phyloP scores from a whole-genome alignment of 345 rosid species.

The Triadica sebifera region DNA sequence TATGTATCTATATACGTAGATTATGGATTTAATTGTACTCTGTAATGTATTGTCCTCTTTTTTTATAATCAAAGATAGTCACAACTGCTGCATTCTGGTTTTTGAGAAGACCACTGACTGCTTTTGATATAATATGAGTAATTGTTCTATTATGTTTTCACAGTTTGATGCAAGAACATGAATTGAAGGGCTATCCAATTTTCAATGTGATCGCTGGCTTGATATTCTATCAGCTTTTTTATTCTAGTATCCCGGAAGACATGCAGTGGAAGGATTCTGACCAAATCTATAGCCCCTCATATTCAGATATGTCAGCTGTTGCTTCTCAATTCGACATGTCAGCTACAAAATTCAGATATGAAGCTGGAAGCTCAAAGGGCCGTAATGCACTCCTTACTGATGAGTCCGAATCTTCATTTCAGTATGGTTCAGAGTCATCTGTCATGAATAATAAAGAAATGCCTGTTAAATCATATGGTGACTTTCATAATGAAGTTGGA shows the following conservation, averaged over 20 bases:
- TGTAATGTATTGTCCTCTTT: not conserved
- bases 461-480: constrained; percentile 19
- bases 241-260: constrained; percentile 38
- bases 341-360: constrained; percentile 27
- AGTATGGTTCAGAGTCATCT: constrained; percentile 54
- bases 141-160: constrained; percentile 18
- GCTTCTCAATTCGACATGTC: constrained; percentile 12
- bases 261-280: constrained; percentile 41
- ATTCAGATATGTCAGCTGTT: constrained; percentile 24
- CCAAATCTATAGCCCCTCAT: constrained; percentile 13
- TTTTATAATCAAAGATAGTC: not conserved
- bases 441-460: constrained; percentile 51
- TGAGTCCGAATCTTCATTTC: constrained; percentile 33
- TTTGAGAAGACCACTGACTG: not conserved
- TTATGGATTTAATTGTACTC: not conserved
- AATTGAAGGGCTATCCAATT: constrained; percentile 46
- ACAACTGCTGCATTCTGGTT: not conserved
- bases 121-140: not conserved
- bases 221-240: constrained; percentile 64
- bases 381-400: constrained; percentile 30
- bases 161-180: constrained; percentile 57
- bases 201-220: constrained; percentile 54
- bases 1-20: not conserved
- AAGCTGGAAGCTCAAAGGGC: constrained; percentile 28
- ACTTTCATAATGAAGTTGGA: constrained; percentile 8